A percentile compares a stretch with the other conserved stretches of the same genome.
Conservation (phyloP, 2,329 filamentous ascomycete species). For the Cordyceps fumosorosea region DNA sequence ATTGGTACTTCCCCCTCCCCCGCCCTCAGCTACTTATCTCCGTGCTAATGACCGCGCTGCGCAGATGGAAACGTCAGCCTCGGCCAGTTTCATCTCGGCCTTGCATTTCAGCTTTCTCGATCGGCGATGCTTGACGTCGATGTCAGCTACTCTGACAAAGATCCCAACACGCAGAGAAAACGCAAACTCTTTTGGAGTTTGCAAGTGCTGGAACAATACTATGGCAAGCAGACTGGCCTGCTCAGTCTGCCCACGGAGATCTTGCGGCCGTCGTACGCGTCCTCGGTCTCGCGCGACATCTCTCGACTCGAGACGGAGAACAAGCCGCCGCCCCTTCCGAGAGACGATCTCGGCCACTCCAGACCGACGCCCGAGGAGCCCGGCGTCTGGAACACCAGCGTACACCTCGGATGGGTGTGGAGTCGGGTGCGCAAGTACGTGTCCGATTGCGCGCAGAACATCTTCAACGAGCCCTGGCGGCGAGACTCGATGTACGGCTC, state of each 20-base stretch:
- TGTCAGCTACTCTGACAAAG: constrained; percentile 30
- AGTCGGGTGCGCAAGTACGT: constrained; percentile 40
- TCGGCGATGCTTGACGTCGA: constrained; percentile 42
- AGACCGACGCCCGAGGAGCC: constrained; percentile 32
- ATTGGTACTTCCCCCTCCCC: constrained; percentile 30
- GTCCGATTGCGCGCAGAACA: constrained; percentile 39
- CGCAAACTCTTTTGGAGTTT: constrained; percentile 46
- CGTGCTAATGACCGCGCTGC: constrained; percentile 1
- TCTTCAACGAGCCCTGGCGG: constrained; percentile 43
- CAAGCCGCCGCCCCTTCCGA: constrained; percentile 35
- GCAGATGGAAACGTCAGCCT: constrained; percentile 42
- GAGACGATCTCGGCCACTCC: constrained; percentile 34
- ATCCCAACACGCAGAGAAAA: constrained; percentile 35
- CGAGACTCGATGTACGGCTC: constrained; percentile 45
- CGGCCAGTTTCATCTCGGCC: constrained; percentile 43
- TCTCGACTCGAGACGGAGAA: constrained; percentile 22
- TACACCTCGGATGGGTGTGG: constrained; percentile 46
- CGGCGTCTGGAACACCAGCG: constrained; percentile 44
- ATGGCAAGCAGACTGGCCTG: constrained; percentile 40
- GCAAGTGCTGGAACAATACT: constrained; percentile 42
- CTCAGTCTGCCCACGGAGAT: constrained; percentile 35
- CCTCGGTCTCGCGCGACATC: constrained; percentile 18
- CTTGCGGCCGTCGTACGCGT: constrained; percentile 29
- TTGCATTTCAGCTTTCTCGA: constrained; percentile 43
- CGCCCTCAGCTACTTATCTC: neutral